Base-by-base conservation (phyloP, 306 rosid species). In the Cicer pinnatifidum region DNA sequence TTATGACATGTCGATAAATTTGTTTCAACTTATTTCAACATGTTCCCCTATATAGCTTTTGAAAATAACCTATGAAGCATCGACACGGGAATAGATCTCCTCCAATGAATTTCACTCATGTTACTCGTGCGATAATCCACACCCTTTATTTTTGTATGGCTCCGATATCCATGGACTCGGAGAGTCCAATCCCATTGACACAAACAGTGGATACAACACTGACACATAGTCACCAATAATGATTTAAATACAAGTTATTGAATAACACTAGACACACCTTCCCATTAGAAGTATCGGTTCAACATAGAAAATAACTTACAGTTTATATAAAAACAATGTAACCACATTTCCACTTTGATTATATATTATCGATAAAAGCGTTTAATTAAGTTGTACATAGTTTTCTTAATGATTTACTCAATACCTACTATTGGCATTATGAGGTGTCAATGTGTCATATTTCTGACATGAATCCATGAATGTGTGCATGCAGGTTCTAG, bases 401-500 rank as follows among this genome's bases (percentile, higher is more conserved):
- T 51, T 15, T 51, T 51, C 20, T 51, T 51, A 51, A 51, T 2
- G 56, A 51, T 51, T 50, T 51, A 51, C 23, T 6, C 13, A 28
- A 20, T 11, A 12, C 62, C 11, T 1, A 7, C 8, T 56, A 7
- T 48, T 48, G 61, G 62, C 59, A 23, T 23, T 23, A 23, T 23
- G 33, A 28, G 35, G 35, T 28, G 35, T 28, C 35, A 3, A 28
- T 3, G 35, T 28, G 35, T 28, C 35, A 28, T 28, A 28, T 71
- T 38, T 66, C 69, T 45, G 69, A 75, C 23, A 44, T 38, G 5
- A 35, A 6, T 1, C 28, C 54, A 11, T 53, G 50, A 6, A 38
- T 61, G 7, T 8, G 11, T 67, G 16, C 72, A 33, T 74, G 74
- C 89, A 95, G 99, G 78, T 91, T 79, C 81, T 95, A 41, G 97